A percentile compares a stretch with the other conserved stretches of the same genome.
Conservation (phyloP, 768 basidiomycete species). For the Paxillus rubicundulus region DNA sequence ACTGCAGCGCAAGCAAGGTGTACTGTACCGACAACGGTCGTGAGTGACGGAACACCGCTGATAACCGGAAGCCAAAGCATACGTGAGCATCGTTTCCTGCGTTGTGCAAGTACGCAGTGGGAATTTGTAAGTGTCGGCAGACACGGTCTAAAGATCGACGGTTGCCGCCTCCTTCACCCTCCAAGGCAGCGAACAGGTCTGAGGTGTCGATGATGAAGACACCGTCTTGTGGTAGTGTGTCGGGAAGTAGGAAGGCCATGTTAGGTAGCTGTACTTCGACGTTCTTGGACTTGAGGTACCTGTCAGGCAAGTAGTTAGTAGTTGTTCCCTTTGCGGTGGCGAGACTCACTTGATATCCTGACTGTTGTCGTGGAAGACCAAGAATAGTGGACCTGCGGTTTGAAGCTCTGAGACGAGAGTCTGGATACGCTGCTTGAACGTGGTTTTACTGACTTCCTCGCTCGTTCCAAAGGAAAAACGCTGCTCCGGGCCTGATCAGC, state of each 20-base stretch:
- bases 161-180: constrained; percentile 55
- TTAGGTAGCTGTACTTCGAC: constrained; percentile 54
- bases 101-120: constrained; percentile 64
- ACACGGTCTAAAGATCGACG: constrained; percentile 57
- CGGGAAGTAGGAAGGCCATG: constrained; percentile 57
- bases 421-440: constrained; percentile 52
- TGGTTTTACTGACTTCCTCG: constrained; percentile 46
- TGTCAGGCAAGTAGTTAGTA: constrained; percentile 19
- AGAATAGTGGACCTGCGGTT: constrained; percentile 58
- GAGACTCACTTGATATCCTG: constrained; percentile 69
- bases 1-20: constrained; percentile 60
- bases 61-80: constrained; percentile 19
- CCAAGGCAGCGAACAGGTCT: constrained; percentile 71
- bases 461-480: constrained; percentile 66
- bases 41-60: not conserved
- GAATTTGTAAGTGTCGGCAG: constrained; percentile 61
- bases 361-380: constrained; percentile 77
- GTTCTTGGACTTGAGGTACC: constrained; percentile 50
- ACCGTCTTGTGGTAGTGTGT: constrained; percentile 47
- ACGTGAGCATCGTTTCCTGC: constrained; percentile 87
- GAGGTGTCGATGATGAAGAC: constrained; percentile 71
- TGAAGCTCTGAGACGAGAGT: constrained; percentile 41
- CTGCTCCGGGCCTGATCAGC: constrained; percentile 34
- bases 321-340: not conserved
- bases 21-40: constrained; percentile 45